Conservation (phyloP, 179 eudicot species). For the Silene vulgaris region DNA sequence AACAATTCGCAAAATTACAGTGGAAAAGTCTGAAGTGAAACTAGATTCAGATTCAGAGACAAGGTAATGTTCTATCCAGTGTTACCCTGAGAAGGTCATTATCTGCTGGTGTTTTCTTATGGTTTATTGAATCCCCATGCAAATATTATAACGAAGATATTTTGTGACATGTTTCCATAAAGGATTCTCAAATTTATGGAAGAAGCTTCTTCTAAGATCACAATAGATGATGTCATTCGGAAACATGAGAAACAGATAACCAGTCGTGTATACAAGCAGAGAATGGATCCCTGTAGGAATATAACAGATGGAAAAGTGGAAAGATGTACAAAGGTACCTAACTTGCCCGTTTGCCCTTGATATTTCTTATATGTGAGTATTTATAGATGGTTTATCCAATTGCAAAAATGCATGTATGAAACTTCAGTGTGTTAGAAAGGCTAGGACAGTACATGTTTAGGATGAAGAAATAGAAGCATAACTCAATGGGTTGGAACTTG, state of each 20-base stretch:
- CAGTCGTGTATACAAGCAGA: conserved; percentile 32
- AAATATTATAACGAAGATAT: not conserved
- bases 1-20: conserved; percentile 15
- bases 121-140: not conserved
- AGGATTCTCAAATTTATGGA: conserved; percentile 54
- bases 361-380: not conserved
- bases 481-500: no score
- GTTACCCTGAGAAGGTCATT: conserved; percentile 2
- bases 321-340: conserved; percentile 44
- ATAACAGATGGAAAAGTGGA: conserved; percentile 68
- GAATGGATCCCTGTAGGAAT: conserved; percentile 33
- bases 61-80: conserved; percentile 26
- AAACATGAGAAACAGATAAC: conserved; percentile 37
- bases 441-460: no score
- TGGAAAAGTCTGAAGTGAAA: conserved; percentile 16
- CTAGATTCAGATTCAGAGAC: conserved; percentile 36
- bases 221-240: conserved; percentile 43
- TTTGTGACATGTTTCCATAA: conserved; percentile 21
- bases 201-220: conserved; percentile 44
- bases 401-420: not conserved
- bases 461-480: no score
- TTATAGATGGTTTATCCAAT: conserved; percentile 7
- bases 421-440: not conserved
- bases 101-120: not conserved
- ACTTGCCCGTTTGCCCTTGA: not conserved